phyloP scores from a whole-genome alignment of 129 eudicot genomes.

The Artemisia tridentata region DNA sequence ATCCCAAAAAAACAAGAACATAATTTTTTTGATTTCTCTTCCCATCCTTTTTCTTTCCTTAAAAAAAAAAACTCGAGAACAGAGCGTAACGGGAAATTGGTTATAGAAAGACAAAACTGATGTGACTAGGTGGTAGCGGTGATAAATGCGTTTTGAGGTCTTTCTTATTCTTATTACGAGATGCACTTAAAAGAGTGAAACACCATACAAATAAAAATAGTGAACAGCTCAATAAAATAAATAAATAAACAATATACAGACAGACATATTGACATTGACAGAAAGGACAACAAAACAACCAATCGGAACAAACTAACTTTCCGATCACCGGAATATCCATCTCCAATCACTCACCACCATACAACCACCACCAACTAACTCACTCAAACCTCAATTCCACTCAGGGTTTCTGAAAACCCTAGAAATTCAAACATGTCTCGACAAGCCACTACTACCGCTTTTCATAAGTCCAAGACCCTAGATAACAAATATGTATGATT shows the following conservation, averaged over 20 bases:
- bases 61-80: too few species aligned
- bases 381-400: conserved; percentile 16
- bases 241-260: neutral
- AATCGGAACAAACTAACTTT: neutral
- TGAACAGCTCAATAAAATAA: neutral
- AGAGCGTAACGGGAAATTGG: too few species aligned
- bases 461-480: conserved; percentile 85
- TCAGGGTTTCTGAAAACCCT: conserved; percentile 39
- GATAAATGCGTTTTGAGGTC: too few species aligned
- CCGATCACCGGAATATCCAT: conserved; percentile 24
- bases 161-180: too few species aligned
- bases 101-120: too few species aligned
- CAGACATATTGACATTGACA: neutral
- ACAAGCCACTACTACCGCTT: conserved; percentile 60
- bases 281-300: neutral
- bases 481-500: conserved; percentile 85
- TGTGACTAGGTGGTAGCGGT: too few species aligned
- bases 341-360: conserved; percentile 34
- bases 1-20: too few species aligned
- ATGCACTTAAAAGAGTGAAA: too few species aligned
- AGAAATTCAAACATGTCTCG: conserved; percentile 58
- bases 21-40: too few species aligned
- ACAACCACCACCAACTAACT: neutral
- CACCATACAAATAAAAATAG: too few species aligned
- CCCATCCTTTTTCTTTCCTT: too few species aligned